phyloP scores from a whole-genome alignment of 805 yeast species.

The Kuraishia piskuri region DNA sequence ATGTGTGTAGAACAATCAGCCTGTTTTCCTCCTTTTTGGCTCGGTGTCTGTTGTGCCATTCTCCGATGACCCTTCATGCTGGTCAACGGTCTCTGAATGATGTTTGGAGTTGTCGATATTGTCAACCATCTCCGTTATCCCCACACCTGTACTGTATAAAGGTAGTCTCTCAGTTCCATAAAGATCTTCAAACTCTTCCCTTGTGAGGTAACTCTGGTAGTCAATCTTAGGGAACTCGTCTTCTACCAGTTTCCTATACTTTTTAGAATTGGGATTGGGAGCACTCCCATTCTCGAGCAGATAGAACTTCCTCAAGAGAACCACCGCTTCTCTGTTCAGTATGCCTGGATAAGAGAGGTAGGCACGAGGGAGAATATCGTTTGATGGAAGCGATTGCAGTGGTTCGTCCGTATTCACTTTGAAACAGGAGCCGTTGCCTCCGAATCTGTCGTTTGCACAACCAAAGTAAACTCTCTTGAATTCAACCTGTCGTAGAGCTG shows the following conservation, averaged over 20 bases:
- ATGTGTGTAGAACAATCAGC: not conserved
- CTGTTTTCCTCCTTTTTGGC: not conserved
- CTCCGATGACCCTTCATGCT: not conserved
- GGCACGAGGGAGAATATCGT: conserved; percentile 15
- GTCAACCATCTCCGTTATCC: conserved; percentile 11
- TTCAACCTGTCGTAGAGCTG: conserved; percentile 75
- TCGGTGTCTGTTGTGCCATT: not conserved
- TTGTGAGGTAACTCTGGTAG: conserved; percentile 43
- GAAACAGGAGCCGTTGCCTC: conserved; percentile 90
- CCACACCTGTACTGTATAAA: conserved; percentile 15
- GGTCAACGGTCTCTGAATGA: not conserved
- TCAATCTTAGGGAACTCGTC: conserved; percentile 53
- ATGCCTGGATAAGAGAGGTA: conserved; percentile 72
- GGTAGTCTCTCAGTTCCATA: conserved; percentile 34
- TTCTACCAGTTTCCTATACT: conserved; percentile 50
- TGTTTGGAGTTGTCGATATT: not conserved
- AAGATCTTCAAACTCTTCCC: conserved; percentile 37
- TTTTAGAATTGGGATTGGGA: conserved; percentile 71
- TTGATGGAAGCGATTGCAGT: conserved; percentile 1
- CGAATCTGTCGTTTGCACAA: conserved; percentile 91
- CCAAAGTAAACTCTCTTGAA: conserved; percentile 76
- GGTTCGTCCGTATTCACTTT: conserved; percentile 40
- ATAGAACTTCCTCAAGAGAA: conserved; percentile 75
- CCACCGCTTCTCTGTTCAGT: conserved; percentile 71
- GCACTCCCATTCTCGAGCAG: conserved; percentile 79